Evolutionary conservation across 306 rosid species (phyloP), one percentile per base, ranked within the genome.

Genomic region (Coriaria nepalensis): DNA sequence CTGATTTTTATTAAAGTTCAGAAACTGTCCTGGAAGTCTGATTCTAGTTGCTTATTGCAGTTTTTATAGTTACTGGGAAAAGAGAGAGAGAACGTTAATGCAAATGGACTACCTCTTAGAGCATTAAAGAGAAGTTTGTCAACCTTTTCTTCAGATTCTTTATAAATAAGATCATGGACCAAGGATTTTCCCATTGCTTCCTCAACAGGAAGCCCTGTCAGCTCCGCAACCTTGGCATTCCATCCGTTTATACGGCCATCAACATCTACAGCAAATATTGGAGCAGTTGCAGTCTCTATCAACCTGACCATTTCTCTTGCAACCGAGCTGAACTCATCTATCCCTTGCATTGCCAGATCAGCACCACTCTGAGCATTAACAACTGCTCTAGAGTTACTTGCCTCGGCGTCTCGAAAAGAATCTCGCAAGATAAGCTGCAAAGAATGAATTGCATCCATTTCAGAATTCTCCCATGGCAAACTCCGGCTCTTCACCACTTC

Each of bases 271-370:
- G 94, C 96, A 68, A 92, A 78, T 61, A 92, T 92, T 44, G 98
- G 98, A 55, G 87, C 98, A 58, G 98, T 92, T 52, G 98, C 98
- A 20, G 98, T 92, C 74, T 92, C 98, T 42, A 92, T 92, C 79
- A 92, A 66, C 63, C 98, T 79, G 51, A 85, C 96, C 96, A 92
- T 92, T 71, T 92, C 98, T 62, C 96, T 79, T 15, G 98, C 96
- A 54, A 92, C 98, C 10, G 96, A 82, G 72, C 94, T 82, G 42
- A 92, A 83, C 69, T 92, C 98, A 65, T 85, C 87, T 10, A 82
- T 71, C 51, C 93, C 94, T 68, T 82, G 96, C 71, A 79, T 60
- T 60, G 77, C 83, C 9, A 77, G 59, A 11, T 65, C 74, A 20
- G 29, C 3, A 20, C 68, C 73, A 47, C 70, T 35, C 39, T 59